Evolutionary conservation across 768 basidiomycete genomes (phyloP).

Genomic region (Russula earlei): DNA sequence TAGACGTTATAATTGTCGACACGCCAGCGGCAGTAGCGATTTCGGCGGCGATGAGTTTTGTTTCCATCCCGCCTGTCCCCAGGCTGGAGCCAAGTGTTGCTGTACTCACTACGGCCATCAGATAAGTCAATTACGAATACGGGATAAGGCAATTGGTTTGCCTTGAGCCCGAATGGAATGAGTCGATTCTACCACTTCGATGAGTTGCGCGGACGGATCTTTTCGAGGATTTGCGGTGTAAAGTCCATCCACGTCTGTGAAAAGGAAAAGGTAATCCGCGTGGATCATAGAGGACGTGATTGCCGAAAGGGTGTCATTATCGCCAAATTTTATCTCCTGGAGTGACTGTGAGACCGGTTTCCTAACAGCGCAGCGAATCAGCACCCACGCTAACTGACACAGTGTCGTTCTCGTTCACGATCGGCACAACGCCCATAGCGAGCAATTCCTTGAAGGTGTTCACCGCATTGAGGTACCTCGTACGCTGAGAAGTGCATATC

Average conservation of each 20-base stretch:
- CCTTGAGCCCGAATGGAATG: slow-evolving; percentile 74
- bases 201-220: slow-evolving; percentile 70
- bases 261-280: slow-evolving; percentile 91
- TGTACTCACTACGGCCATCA: slow-evolving; percentile 61
- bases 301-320: slow-evolving; percentile 96
- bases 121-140: background rate
- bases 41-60: slow-evolving; percentile 96
- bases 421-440: slow-evolving; percentile 90
- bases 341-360: background rate
- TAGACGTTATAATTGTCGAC: slow-evolving; percentile 82
- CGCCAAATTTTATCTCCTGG: slow-evolving; percentile 99
- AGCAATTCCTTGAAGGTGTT: slow-evolving; percentile 91
- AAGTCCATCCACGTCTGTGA: slow-evolving; percentile 93
- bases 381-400: slow-evolving; percentile 87
- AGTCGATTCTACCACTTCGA: slow-evolving; percentile 78
- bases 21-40: slow-evolving; percentile 94
- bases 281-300: slow-evolving; percentile 97
- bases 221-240: slow-evolving; percentile 94
- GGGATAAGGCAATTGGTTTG: slow-evolving; percentile 26
- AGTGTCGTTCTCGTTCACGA: slow-evolving; percentile 99
- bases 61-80: slow-evolving; percentile 99
- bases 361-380: background rate
- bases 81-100: slow-evolving; percentile 85
- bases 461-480: slow-evolving; percentile 91
- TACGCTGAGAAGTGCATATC: slow-evolving; percentile 45